These are phyloP conservation scores for Erythrobasidium yunnanense DNA, from an alignment of 768 basidiomycete species.

Conservation along the genomic window DNA sequence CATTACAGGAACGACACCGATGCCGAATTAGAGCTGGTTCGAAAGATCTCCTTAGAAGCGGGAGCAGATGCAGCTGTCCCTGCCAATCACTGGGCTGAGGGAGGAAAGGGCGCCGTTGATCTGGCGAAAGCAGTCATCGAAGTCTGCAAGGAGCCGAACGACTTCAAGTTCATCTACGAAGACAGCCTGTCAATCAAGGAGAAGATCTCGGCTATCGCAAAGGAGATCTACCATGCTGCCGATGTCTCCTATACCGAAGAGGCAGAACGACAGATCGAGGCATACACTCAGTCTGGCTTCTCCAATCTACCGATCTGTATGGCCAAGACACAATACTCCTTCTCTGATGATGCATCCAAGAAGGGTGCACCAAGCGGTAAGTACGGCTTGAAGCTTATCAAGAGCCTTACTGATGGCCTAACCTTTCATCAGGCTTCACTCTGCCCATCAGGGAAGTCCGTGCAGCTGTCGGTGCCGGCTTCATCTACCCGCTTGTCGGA, in stretches of 20 bases:
- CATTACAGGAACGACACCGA: slow-evolving; percentile 66
- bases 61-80: slow-evolving; percentile 92
- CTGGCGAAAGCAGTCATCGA: slow-evolving; percentile 86
- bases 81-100: slow-evolving; percentile 95
- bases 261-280: slow-evolving; percentile 73
- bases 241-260: slow-evolving; percentile 73
- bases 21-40: slow-evolving; percentile 77
- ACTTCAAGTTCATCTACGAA: slow-evolving; percentile 68
- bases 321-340: slow-evolving; percentile 96
- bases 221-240: slow-evolving; percentile 84
- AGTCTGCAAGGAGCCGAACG: slow-evolving; percentile 54
- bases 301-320: slow-evolving; percentile 57
- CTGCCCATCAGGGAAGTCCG: slow-evolving; percentile 80
- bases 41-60: slow-evolving; percentile 62
- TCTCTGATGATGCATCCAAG: slow-evolving; percentile 82
- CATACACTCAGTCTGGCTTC: slow-evolving; percentile 84
- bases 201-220: slow-evolving; percentile 69
- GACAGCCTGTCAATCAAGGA: slow-evolving; percentile 61
- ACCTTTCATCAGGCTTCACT: slow-evolving; percentile 57
- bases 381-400: slow-evolving; percentile 28
- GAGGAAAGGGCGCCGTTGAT: slow-evolving; percentile 76
- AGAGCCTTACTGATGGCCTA: neutral
- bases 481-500: slow-evolving; percentile 82
- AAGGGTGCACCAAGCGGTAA: slow-evolving; percentile 76
- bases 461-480: slow-evolving; percentile 83